A percentile compares a stretch with the other conserved stretches of the same genome.
phyloP scores from a whole-genome alignment of 2,329 filamentous ascomycete species.

The Ceratocystis destructans region DNA sequence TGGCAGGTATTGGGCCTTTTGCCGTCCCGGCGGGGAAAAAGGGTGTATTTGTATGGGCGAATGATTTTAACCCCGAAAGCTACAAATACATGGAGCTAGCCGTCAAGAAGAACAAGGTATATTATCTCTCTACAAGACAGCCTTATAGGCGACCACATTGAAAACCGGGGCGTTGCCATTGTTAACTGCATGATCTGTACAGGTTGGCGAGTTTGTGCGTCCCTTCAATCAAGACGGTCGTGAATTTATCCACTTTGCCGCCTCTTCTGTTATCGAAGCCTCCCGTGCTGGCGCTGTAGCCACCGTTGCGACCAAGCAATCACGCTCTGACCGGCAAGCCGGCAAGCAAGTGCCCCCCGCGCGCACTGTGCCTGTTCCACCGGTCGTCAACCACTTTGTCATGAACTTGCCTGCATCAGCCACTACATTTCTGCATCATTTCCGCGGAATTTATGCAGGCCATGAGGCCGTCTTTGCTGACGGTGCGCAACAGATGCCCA shows the following conservation, averaged over 20 bases:
- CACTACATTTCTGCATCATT: conserved; percentile 61
- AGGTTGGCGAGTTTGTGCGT: conserved; percentile 56
- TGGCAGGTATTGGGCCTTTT: conserved; percentile 95
- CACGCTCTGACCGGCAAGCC: conserved; percentile 26
- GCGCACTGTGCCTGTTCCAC: conserved; percentile 44
- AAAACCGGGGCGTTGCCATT: neutral
- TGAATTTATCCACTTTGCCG: conserved; percentile 61
- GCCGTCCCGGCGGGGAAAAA: conserved; percentile 83
- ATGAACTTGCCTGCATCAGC: conserved; percentile 95
- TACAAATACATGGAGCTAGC: conserved; percentile 58
- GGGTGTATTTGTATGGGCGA: conserved; percentile 86
- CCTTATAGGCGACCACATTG: conserved; percentile 19
- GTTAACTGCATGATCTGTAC: neutral
- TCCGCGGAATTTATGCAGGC: conserved; percentile 67
- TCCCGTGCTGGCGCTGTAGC: conserved; percentile 39
- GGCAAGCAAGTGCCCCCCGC: conserved; percentile 26
- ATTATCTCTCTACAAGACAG: conserved; percentile 15
- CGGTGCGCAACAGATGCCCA: conserved; percentile 47
- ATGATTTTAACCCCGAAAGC: conserved; percentile 90
- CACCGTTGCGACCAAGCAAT: conserved; percentile 32
- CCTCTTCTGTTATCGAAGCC: conserved; percentile 43
- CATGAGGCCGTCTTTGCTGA: conserved; percentile 52
- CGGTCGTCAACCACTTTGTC: conserved; percentile 79
- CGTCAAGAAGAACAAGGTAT: conserved; percentile 65
- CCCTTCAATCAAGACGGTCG: conserved; percentile 73